phyloP scores from a whole-genome alignment of 495 filamentous ascomycete genomes.

The Monascus purpureus region DNA sequence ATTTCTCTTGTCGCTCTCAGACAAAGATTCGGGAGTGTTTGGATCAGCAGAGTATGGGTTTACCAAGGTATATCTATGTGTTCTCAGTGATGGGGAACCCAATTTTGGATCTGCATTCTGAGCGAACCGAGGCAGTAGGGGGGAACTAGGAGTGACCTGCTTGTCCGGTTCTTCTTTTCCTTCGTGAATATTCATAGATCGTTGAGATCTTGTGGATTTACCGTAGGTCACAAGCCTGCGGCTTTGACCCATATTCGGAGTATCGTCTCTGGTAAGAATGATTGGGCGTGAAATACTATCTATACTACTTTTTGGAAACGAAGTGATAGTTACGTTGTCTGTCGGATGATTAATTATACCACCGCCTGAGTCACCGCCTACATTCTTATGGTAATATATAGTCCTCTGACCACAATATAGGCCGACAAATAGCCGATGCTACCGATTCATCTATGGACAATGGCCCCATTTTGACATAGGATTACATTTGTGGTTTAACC shows the following conservation, averaged over 20 bases:
- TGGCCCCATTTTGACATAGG: no score
- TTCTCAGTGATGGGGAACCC: not conserved
- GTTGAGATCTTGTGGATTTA: constrained; percentile 17
- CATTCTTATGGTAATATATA: no score
- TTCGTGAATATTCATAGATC: constrained; percentile 1
- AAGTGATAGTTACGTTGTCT: no score
- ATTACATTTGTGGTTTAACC: no score
- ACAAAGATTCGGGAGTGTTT: constrained; percentile 23
- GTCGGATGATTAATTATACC: no score
- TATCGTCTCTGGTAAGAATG: no score
- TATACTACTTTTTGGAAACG: no score
- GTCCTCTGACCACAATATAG: no score
- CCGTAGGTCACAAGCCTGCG: constrained; percentile 38
- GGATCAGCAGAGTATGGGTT: constrained; percentile 1
- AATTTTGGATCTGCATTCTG: not conserved
- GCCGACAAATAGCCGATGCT: no score
- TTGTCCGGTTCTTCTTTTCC: not conserved
- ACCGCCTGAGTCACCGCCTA: no score
- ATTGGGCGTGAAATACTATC: no score
- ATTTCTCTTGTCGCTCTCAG: constrained; percentile 21
- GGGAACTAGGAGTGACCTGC: not conserved
- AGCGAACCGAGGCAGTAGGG: not conserved
- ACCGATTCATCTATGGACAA: no score
- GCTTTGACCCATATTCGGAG: constrained; percentile 8
- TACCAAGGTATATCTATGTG: not conserved